Base-by-base conservation (phyloP, 1,284 basidiomycete species). In the Apiotrichum gamsii region DNA sequence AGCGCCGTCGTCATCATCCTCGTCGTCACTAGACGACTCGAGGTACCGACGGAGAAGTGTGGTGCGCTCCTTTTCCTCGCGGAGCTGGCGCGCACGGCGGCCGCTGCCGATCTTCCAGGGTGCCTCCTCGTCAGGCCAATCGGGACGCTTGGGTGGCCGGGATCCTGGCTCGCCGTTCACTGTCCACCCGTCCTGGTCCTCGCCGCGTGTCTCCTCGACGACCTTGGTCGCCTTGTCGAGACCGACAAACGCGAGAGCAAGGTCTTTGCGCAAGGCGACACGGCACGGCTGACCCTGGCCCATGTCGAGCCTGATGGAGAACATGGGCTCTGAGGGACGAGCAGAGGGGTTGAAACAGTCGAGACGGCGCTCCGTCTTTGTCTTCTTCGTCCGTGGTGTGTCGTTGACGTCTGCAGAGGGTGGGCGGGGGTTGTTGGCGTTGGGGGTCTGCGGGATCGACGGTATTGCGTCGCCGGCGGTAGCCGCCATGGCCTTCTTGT, bases 91-190 rank as follows among this genome's bases (percentile, higher is more conserved):
- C n/a, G 58, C 58, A 34, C 57, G 60, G 24, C 54, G 42, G 6
- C 62, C 59, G 10, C 58, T 56, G 14, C 57, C 58, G 20, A 65
- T 45, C 23, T 59, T 56, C 67, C 67, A 69, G 8, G 64, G 65
- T 3, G 60, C 57, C 35, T 62, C 59, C 29, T 60, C 46, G 39
- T 67, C 64, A 2, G 67, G 67, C 67, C 67, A 70, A 39, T 59
- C 46, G 3, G 68, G 68, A 24, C 60, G 50, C 20, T 57, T 40
- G 8, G 52, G 44, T 9, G 47, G 32, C 13, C 52, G 49, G 3
- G 56, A 61, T 15, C 55, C 53, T 16, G 44, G 31, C 3, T 48
- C 51, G 5, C 52, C 57, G 6, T 56, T 40, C 10, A 57, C 45
- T 21, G 56, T 52, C 61, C 60, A 67, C 10, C 50, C 51, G n/a